Base-by-base conservation (phyloP, 2,329 filamentous ascomycete species). In the Rosellinia necatrix region DNA sequence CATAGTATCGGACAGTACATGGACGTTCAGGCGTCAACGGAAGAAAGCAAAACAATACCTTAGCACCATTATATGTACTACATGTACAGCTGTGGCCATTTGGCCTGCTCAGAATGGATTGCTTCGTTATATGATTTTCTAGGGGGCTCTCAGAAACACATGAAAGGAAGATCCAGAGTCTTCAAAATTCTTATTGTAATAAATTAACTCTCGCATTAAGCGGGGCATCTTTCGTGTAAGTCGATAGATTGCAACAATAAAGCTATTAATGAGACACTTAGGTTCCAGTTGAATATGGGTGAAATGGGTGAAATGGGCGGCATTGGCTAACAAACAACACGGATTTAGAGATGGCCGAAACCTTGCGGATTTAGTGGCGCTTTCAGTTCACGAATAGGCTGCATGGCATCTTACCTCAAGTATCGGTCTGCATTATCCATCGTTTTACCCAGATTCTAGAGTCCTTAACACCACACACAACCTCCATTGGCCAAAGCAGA, bases 11-110 rank as follows among this genome's bases (percentile, higher is more conserved):
- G 59, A 58, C 43, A 50, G 59, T 58, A 59, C 51, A 51, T 25
- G 59, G 61, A 61, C 53, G 53, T 63, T 63, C 40, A 38, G 61
- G 59, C 49, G 59, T 54, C 49, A 49, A 54, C 30, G 42, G 61
- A 49, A 35, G 37, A 37, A 46, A 53, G 34, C 46, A 58, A 54
- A 30, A 54, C 25, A 41, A 49, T 17, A 58, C 10, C 24, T 46
- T 53, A 35, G 41, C 38, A n/a, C 15, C 27, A 17, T 21, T 27
- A 47, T 29, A 35, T 34, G 50, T 46, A 34, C 53, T 50, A 19
- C 25, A 13, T 44, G 21, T 35, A 56, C 49, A 43, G 47, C 46
- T 38, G 46, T 35, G 21, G 42, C 24, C 41, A 38, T 44, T 49
- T 41, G 24, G 9, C 25, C 53, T 44, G 56, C 29, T 24, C 32